phyloP scores from a whole-genome alignment of 768 basidiomycete species.

The Suillus discolor region DNA sequence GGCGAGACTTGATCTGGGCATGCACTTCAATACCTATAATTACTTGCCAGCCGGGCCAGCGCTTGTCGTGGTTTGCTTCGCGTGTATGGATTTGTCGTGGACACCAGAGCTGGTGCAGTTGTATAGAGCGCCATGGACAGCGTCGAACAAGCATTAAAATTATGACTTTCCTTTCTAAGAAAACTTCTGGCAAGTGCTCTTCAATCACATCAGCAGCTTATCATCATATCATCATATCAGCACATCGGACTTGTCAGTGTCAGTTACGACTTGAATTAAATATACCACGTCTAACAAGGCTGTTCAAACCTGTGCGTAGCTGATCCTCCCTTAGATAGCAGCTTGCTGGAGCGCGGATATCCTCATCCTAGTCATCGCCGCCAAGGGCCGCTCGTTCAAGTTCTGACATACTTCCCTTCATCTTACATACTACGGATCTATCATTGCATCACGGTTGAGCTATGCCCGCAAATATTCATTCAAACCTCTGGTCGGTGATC shows the following conservation, averaged over 20 bases:
- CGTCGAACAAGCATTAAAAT: conserved; percentile 24
- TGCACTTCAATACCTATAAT: conserved; percentile 96
- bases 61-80: conserved; percentile 22
- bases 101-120: conserved; percentile 19
- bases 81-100: conserved; percentile 13
- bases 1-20: conserved; percentile 85
- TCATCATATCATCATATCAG: neutral
- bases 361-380: neutral
- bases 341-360: neutral
- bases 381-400: neutral
- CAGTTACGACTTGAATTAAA: neutral
- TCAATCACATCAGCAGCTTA: neutral
- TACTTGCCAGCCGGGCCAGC: conserved; percentile 89
- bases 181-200: neutral
- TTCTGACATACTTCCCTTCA: neutral
- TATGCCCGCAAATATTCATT: conserved; percentile 1
- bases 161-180: conserved; percentile 18
- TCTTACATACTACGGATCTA: neutral
- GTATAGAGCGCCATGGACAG: conserved; percentile 18
- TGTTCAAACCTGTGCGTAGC: neutral
- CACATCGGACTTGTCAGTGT: neutral
- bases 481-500: conserved; percentile 24
- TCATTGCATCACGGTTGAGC: neutral
- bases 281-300: neutral
- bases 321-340: neutral